Base-by-base conservation (phyloP, 768 basidiomycete species). In the Tulasnella sp. region DNA sequence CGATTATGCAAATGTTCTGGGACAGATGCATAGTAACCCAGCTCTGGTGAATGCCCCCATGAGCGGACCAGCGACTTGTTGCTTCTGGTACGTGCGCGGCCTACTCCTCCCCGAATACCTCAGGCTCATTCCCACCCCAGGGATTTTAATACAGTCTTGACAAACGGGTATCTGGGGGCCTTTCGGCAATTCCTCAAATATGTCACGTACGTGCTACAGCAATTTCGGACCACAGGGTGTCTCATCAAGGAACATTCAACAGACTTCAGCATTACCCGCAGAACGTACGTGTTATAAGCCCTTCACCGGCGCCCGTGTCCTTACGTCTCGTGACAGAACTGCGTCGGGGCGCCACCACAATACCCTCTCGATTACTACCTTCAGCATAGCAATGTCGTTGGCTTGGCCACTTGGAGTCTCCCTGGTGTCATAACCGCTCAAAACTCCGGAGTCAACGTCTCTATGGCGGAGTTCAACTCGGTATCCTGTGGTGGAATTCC, bases 221-320 rank as follows among this genome's bases (percentile, higher is more conserved):
- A 9, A 19, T 5, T 21, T 14, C 15, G 8, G 27, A 11, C 59
- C 9, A 8, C n/a, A n/a, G n/a, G n/a, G n/a, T 17, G 12, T 2
- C 25, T 43, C 31, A 21, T 23, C 9, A 14, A 6, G 2, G 4
- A 2, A 2, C 1, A 2, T 2, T 43, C 17, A 19, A 48, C 15
- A 62, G 60, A 19, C 23, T 59, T 17, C 61, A 62, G 36, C 59
- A 62, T 27, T 62, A 62, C 36, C 61, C 61, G 17, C 61, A 59
- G 19, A 41, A 59, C 27, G 55, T 57, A 17, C 43, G 55, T 39
- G 27, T 6, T 27, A n/a, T 6, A 19, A 17, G n/a, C n/a, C 23
- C 27, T 27, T 46, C 23, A 1, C 27, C 9, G 15, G 39, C 23
- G 7, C n/a, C 37, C 19, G 7, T 35, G 21, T 37, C 34, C 25